Base-by-base conservation (phyloP, 1,284 basidiomycete species). In the Cutaneotrichosporon arboriforme region DNA sequence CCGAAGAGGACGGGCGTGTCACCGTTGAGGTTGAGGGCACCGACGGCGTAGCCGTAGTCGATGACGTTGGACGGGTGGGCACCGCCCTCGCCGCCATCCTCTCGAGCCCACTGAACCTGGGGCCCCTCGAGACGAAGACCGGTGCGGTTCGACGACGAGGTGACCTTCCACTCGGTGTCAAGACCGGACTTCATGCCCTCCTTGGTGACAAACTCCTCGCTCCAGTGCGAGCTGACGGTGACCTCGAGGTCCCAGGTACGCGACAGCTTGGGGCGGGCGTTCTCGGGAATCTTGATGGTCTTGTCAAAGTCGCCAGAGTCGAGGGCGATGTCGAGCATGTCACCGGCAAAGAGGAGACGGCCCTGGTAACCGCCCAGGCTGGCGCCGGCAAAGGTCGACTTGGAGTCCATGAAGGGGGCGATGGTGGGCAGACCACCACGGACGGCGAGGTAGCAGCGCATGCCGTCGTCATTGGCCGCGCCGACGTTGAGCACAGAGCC, bases 61-160 rank as follows among this genome's bases (percentile, higher is more conserved):
- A 85, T 77, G 45, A 86, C 82, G 61, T 87, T 87, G 37, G 80
- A 82, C 0, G 85, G 84, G 67, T 87, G 86, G 12, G 81, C 81
- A 0, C 85, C 85, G 8, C 85, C 85, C 63, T 86, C 81, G 0
- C 84, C 84, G 14, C 85, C 85, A 48, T 77, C 81, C 15, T 66
- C 57, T 36, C 84, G 76, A 0, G 84, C 79, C 83, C 84, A 87
- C 9, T 73, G 60, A 41, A 86, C 77, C n/a, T 74, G 77, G 0
- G 77, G 69, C 1, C 78, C 77, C 7, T 70, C 67, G 17, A 74
- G 64, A 14, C 70, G 73, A 20, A 73, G 66, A 2, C 75, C 75
- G 1, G 66, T 66, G 22, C 75, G 65, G 38, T 67, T 72, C 8
- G 73, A 67, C 33, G 69, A 63, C 12, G 65, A 61, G 4, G 68